Conservation (phyloP, 208 protist species). For the Leishmania mexicana region DNA sequence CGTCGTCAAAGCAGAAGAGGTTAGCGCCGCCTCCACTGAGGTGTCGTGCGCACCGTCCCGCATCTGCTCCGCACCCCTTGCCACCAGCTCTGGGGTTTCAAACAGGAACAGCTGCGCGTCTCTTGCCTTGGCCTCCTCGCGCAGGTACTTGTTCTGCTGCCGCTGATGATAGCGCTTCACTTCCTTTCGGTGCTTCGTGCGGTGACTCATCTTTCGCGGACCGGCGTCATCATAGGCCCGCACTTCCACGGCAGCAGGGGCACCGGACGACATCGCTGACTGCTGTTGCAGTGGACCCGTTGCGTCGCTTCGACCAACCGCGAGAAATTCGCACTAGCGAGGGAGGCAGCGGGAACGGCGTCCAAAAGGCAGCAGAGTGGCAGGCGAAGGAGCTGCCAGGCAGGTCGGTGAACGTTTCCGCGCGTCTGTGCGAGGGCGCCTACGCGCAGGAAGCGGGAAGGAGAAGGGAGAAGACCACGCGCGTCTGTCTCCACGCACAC, state of each 20-base stretch:
- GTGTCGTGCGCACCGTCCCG: background rate
- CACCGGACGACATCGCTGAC: background rate
- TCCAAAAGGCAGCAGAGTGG: background rate
- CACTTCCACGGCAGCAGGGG: background rate
- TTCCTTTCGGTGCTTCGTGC: slow-evolving; percentile 66
- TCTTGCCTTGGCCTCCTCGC: slow-evolving; percentile 45
- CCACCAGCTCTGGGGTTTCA: background rate
- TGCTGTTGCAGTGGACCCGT: background rate
- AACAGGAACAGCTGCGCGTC: slow-evolving; percentile 65
- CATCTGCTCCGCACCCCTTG: background rate
- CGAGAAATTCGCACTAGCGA: background rate
- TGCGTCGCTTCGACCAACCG: background rate
- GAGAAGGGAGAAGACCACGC: background rate
- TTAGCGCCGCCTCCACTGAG: background rate
- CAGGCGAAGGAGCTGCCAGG: background rate
- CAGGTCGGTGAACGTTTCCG: background rate
- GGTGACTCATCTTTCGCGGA: slow-evolving; percentile 11
- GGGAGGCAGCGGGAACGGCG: background rate
- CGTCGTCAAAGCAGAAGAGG: background rate
- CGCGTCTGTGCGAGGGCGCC: background rate
- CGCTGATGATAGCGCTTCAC: slow-evolving; percentile 77
- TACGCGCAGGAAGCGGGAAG: background rate
- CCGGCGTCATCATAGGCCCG: background rate
- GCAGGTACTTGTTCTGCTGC: slow-evolving; percentile 42
- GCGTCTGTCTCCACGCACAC: too few species aligned